Base-by-base conservation (phyloP, 192 early-diverging fungal genomes). In the Podila epigama region DNA sequence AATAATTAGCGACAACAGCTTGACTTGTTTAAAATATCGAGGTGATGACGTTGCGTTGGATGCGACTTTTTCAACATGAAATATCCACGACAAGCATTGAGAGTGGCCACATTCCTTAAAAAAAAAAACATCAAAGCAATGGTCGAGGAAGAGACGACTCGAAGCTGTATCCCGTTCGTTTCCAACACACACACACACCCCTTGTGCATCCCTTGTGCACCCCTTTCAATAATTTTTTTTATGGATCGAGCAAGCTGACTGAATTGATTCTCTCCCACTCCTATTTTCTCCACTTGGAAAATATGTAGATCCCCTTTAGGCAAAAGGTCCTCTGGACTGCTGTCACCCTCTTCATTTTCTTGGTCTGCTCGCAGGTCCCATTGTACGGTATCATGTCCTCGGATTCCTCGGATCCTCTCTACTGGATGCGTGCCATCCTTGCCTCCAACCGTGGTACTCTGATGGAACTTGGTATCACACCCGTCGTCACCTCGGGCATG, bases 351-450 rank as follows among this genome's bases (percentile, higher is more conserved):
- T 96, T 98, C 82, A 95, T 99, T 75, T 99, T 98, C 90, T 89
- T 99, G 81, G 96, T 99, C 44, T 96, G 95, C 85, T 99, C 98
- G 13, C 98, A 99, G 86, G 95, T 99, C 50, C 98, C 98, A 11
- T 88, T 99, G 64, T 99, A 98, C 85, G 98, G 98, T 64, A 99
- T 99, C 84, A 98, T 99, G 98, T 97, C 97, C 51, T 94, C 93
- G 28, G 97, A 99, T 69, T 97, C 97, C 15, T 92, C 94, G 42
- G 98, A 99, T 85, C 98, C 98, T 32, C 87, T 99, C 66, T 99
- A 98, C 87, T 99, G 98, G 98, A 92, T 99, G 91, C 95, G 98
- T 89, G 96, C 97, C 32, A 99, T 99, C 73, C 89, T 99, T 61
- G 98, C 98, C 51, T 98, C 96, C 36, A 99, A 99, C 89, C 92